phyloP scores from a whole-genome alignment of 768 basidiomycete genomes.

The Mycena albidolilacea region DNA sequence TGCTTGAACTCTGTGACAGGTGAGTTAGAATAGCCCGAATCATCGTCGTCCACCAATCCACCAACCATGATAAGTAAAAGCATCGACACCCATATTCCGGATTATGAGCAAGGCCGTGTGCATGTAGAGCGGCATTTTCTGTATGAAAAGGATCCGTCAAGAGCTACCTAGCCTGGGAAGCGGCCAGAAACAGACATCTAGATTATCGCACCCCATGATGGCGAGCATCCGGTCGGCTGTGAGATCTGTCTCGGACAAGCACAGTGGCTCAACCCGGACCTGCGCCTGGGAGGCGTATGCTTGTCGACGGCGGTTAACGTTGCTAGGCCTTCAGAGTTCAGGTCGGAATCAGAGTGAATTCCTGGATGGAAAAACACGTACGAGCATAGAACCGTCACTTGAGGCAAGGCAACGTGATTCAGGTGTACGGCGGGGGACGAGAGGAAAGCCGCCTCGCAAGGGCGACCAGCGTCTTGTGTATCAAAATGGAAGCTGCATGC shows the following conservation, averaged over 20 bases:
- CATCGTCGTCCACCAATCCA: too few species aligned
- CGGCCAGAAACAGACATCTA: constrained; percentile 22
- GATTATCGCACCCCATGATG: constrained; percentile 60
- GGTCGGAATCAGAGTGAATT: neutral
- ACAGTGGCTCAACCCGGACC: constrained; percentile 58
- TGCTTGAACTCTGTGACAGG: constrained; percentile 50
- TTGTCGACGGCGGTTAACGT: constrained; percentile 28
- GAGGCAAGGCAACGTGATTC: constrained; percentile 1
- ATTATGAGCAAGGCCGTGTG: constrained; percentile 34
- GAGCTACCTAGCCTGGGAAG: neutral
- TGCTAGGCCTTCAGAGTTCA: constrained; percentile 31
- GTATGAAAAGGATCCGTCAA: constrained; percentile 1
- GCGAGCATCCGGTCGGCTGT: constrained; percentile 66
- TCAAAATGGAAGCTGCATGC: constrained; percentile 35
- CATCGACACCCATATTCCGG: constrained; percentile 17
- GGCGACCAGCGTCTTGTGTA: constrained; percentile 30
- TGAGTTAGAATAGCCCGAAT: neutral
- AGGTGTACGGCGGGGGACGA: neutral
- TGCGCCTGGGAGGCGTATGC: constrained; percentile 35
- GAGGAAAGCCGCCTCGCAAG: constrained; percentile 38
- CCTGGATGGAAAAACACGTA: neutral
- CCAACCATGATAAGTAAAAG: constrained; percentile 6
- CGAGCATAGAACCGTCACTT: constrained; percentile 39
- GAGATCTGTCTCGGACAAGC: constrained; percentile 60
- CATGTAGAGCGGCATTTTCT: constrained; percentile 40